Percentiles rank a stretch among this genome's conserved stretches.
Conservation (phyloP, 192 early-diverging fungal species). For the Powellomyces hirtus region DNA sequence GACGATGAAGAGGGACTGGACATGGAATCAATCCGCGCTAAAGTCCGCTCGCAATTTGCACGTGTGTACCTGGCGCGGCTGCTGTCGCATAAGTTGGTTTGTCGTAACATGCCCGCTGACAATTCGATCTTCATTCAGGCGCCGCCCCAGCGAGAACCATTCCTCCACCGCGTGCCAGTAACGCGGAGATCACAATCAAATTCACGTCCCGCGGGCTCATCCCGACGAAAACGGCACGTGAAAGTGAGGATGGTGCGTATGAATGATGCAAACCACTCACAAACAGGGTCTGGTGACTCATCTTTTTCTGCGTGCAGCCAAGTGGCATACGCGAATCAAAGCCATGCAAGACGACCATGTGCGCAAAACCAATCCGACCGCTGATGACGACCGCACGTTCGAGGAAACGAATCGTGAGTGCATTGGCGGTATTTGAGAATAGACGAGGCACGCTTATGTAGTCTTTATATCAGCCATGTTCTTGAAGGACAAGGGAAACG, state of each 20-base stretch:
- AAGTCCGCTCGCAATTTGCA: conserved; percentile 38
- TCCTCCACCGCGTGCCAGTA: conserved; percentile 13
- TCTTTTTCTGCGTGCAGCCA: conserved; percentile 25
- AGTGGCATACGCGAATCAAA: conserved; percentile 48
- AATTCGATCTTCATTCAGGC: neutral
- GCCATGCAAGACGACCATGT: conserved; percentile 24
- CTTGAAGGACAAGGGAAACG: conserved; percentile 67
- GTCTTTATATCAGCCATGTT: conserved; percentile 24
- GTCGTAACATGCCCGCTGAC: neutral
- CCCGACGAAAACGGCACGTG: conserved; percentile 50
- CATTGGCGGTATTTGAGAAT: neutral
- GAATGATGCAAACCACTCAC: neutral
- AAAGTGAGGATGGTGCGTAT: conserved; percentile 52
- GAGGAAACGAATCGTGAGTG: conserved; percentile 27
- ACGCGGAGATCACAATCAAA: conserved; percentile 31
- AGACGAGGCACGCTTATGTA: neutral
- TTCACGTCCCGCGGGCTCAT: conserved; percentile 46
- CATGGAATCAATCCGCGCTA: conserved; percentile 44
- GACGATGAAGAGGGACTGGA: conserved; percentile 42
- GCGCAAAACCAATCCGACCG: neutral
- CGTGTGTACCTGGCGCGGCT: conserved; percentile 4
- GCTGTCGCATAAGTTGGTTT: neutral
- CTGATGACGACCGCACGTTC: neutral
- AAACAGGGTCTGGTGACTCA: neutral
- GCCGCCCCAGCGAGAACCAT: neutral